Evolutionary conservation across 495 filamentous ascomycete genomes (phyloP).

Genomic region (Viridothelium virens): DNA sequence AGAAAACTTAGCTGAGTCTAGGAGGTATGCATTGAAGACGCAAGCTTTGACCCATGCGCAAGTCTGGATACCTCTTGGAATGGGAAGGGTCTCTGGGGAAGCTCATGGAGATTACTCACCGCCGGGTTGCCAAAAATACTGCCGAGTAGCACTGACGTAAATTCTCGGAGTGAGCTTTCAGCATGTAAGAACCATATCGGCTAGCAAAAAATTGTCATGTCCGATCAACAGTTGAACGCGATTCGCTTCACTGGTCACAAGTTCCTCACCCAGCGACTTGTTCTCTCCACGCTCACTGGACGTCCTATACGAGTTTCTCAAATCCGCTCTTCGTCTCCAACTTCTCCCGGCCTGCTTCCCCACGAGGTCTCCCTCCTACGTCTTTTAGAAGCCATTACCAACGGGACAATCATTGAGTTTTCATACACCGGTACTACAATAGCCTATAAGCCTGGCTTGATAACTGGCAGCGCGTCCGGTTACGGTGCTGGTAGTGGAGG

Average conservation of each 20-base stretch:
- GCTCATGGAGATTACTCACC: too few relatives aligned
- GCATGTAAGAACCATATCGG: neutral
- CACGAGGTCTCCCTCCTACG: constrained; percentile 95
- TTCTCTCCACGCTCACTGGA: constrained; percentile 87
- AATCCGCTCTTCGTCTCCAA: constrained; percentile 78
- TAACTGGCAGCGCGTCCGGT: constrained; percentile 68
- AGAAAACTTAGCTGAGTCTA: too few relatives aligned
- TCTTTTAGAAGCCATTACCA: constrained; percentile 87
- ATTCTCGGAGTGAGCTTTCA: too few relatives aligned
- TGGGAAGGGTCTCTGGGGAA: too few relatives aligned
- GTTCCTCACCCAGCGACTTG: constrained; percentile 72
- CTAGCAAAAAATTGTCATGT: neutral
- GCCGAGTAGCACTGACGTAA: too few relatives aligned
- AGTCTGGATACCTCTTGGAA: too few relatives aligned
- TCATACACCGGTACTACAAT: constrained; percentile 90
- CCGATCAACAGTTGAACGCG: constrained; percentile 13
- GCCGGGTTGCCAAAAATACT: too few relatives aligned
- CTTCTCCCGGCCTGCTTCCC: constrained; percentile 75
- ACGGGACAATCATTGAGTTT: constrained; percentile 89
- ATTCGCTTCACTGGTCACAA: constrained; percentile 66
- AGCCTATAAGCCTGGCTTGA: constrained; percentile 82
- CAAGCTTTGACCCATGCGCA: too few relatives aligned
- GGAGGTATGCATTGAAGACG: too few relatives aligned
- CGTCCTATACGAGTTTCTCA: constrained; percentile 82
- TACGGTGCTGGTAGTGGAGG: constrained; percentile 57